phyloP scores from a whole-genome alignment of 164 flowering plant species.

The Houttuynia cordata region DNA sequence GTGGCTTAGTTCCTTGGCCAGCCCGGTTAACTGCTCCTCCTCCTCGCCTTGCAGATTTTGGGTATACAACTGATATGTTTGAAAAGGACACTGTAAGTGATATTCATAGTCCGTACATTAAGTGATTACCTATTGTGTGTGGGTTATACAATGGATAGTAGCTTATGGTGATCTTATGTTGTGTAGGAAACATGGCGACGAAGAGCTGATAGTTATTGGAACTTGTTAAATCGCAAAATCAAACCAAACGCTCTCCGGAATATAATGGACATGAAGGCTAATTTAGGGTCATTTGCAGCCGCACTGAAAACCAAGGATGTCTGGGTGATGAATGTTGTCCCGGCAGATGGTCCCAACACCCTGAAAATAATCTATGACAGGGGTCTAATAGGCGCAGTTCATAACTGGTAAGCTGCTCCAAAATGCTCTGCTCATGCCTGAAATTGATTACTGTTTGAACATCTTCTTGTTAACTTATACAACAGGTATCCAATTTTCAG shows the following conservation, averaged over 20 bases:
- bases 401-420: constrained; percentile 49
- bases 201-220: constrained; percentile 66
- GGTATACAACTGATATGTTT: constrained; percentile 46
- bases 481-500: background rate
- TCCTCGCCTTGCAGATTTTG: constrained; percentile 79
- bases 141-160: background rate
- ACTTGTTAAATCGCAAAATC: constrained; percentile 43
- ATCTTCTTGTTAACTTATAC: background rate
- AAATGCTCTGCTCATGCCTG: background rate
- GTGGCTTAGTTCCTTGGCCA: constrained; percentile 88
- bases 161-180: constrained; percentile 1
- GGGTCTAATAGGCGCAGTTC: constrained; percentile 67
- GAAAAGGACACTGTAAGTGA: constrained; percentile 34
- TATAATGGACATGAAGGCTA: constrained; percentile 89
- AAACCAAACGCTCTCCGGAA: constrained; percentile 48
- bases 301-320: constrained; percentile 66
- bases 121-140: background rate
- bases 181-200: constrained; percentile 63
- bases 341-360: constrained; percentile 83
- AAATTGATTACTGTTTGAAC: too few species aligned
- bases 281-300: constrained; percentile 83
- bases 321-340: constrained; percentile 90
- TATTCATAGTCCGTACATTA: background rate
- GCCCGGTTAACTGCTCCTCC: constrained; percentile 65
- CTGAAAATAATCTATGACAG: constrained; percentile 74